A percentile compares a stretch with the other conserved stretches of the same genome.
These are phyloP conservation scores for Oryza nivara DNA, from an alignment of 176 grass and related monocot genomes.

Conservation along the genomic window DNA sequence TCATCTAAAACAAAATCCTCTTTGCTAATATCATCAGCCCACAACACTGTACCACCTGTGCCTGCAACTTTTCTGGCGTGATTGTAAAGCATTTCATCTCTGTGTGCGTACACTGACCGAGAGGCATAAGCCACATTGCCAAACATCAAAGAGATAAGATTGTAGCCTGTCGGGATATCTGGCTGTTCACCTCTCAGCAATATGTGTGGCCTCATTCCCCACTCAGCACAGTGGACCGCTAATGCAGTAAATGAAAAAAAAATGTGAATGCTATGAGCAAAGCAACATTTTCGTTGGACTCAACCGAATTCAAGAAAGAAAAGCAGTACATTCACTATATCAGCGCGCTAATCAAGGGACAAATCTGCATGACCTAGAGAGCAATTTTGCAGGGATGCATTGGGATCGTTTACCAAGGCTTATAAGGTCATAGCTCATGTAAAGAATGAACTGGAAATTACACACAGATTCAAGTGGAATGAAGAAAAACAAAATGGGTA, in stretches of 20 bases:
- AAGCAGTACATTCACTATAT: background rate
- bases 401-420: background rate
- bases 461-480: conserved; percentile 6
- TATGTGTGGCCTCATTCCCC: conserved; percentile 71
- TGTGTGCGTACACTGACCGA: conserved; percentile 62
- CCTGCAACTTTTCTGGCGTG: conserved; percentile 68
- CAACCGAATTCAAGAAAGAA: background rate
- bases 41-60: conserved; percentile 43
- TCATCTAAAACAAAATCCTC: conserved; percentile 40
- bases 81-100: conserved; percentile 81
- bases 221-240: conserved; percentile 85
- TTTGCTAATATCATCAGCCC: conserved; percentile 56
- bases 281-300: background rate
- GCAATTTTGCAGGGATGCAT: conserved; percentile 12
- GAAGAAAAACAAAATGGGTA: conserved; percentile 2
- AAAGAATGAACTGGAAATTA: background rate
- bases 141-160: conserved; percentile 83
- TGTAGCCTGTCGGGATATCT: conserved; percentile 81
- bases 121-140: conserved; percentile 60
- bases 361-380: background rate
- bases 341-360: background rate
- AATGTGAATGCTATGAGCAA: background rate
- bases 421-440: background rate
- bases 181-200: conserved; percentile 83
- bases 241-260: background rate